Percentiles rank a stretch among this genome's conserved stretches.
These are phyloP conservation scores for Podospora didyma DNA, from an alignment of 495 filamentous ascomycete genomes.

Conservation along the genomic window DNA sequence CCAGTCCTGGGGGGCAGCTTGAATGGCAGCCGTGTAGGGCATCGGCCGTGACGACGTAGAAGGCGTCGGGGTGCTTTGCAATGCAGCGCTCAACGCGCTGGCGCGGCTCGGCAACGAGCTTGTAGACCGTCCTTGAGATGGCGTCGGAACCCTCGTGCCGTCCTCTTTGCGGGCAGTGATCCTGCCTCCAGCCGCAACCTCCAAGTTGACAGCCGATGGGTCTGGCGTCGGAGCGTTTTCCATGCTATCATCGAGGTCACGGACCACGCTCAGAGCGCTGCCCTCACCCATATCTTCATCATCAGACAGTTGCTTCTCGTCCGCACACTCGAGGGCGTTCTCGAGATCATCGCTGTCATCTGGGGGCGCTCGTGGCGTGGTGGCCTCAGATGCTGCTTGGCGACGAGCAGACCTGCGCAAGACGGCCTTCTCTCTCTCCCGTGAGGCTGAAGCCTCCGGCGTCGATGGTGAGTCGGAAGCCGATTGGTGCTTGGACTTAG, in stretches of 20 bases:
- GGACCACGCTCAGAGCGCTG: slow-evolving; percentile 77
- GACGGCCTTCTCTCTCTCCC: slow-evolving; percentile 51
- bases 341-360: slow-evolving; percentile 55
- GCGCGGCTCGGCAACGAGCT: slow-evolving; percentile 31
- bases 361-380: slow-evolving; percentile 47
- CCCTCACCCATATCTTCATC: slow-evolving; percentile 69
- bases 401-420: slow-evolving; percentile 53
- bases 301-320: slow-evolving; percentile 79
- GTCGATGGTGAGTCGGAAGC: slow-evolving; percentile 32
- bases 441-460: slow-evolving; percentile 31
- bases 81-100: slow-evolving; percentile 44
- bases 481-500: slow-evolving; percentile 44
- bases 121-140: slow-evolving; percentile 57
- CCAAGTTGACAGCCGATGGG: slow-evolving; percentile 85
- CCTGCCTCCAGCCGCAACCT: slow-evolving; percentile 84
- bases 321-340: slow-evolving; percentile 83
- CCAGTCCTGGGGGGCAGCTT: slow-evolving; percentile 84
- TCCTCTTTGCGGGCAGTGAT: slow-evolving; percentile 97
- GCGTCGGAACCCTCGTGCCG: slow-evolving; percentile 84
- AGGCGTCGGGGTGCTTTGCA: slow-evolving; percentile 47
- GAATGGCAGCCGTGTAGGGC: slow-evolving; percentile 82
- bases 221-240: slow-evolving; percentile 68
- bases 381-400: slow-evolving; percentile 43
- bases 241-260: slow-evolving; percentile 86
- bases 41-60: slow-evolving; percentile 50